Evolutionary conservation across 768 basidiomycete species (phyloP), one percentile per base, ranked within the genome.

Genomic region (Xanthoconium purpureum): DNA sequence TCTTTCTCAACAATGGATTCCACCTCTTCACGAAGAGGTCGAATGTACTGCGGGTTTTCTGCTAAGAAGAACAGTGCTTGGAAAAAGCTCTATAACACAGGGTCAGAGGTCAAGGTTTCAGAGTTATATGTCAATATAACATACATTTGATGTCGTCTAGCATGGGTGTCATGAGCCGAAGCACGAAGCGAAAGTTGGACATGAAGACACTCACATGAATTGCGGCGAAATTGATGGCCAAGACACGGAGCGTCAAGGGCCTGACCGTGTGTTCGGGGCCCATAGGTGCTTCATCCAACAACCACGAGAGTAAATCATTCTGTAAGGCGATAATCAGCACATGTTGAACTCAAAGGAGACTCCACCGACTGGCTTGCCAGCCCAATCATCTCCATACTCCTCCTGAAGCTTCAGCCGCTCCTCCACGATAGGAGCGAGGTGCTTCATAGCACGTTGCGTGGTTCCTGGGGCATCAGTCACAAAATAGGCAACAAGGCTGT

Each of bases 221-320:
- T 0, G 66, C 66, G 10, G 67, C 69, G 36, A 63, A 63, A 50
- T 65, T 68, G 36, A 58, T 18, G 11, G 29, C 48, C 28, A 68
- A 40, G 0, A 68, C 15, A 24, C 61, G 58, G 6, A 17, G 30
- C 1, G 55, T 39, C 62, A 77, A 48, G 66, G 74, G 24, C 18
- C 54, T 45, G 5, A 51, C n/a, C 6, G 62, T 24, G 32, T 53
- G n/a, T 24, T 68, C 54, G 33, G 58, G 28, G 35, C 56, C 54
- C 2, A 57, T 36, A 24, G 24, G 24, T 1, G 67, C 66, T 7
- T 60, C 66, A 11, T 70, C 66, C 30, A 75, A 61, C 10, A 73
- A 28, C 73, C 75, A 77, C 5, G 59, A 55, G 12, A 76, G 52
- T 44, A 74, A 44, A 51, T 77, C 73, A 30, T 66, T 64, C 74